These are phyloP conservation scores for Coniochaeta sp. DNA, from an alignment of 2,329 filamentous ascomycete species.

Conservation along the genomic window DNA sequence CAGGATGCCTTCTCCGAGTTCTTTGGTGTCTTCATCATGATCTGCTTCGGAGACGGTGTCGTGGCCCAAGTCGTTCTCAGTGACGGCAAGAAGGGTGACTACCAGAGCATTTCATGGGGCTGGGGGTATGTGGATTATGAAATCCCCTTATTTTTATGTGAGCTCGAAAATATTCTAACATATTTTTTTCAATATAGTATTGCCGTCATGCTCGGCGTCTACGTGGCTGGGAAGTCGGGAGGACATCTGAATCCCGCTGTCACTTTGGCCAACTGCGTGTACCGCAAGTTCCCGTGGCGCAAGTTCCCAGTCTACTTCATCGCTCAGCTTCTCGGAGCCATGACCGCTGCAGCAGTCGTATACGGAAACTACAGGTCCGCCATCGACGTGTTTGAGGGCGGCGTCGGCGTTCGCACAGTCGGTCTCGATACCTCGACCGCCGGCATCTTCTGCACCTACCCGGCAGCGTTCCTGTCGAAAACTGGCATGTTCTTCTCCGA, in stretches of 20 bases:
- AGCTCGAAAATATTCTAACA: background rate
- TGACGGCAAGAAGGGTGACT: conserved; percentile 35
- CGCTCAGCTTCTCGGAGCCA: conserved; percentile 60
- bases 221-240: conserved; percentile 56
- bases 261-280: conserved; percentile 62
- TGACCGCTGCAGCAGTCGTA: conserved; percentile 51
- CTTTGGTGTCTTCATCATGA: conserved; percentile 58
- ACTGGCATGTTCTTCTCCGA: conserved; percentile 65
- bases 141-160: background rate
- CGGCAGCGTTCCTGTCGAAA: conserved; percentile 56
- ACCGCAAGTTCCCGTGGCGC: conserved; percentile 60
- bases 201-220: conserved; percentile 63
- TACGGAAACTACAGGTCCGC: conserved; percentile 58
- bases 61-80: conserved; percentile 63
- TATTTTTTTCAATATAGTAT: conserved; percentile 29
- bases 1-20: conserved; percentile 60
- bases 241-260: conserved; percentile 66
- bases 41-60: conserved; percentile 64
- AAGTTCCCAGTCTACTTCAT: conserved; percentile 61
- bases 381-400: conserved; percentile 54
- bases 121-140: conserved; percentile 39
- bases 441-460: conserved; percentile 68
- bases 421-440: conserved; percentile 51
- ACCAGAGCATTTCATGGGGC: conserved; percentile 41
- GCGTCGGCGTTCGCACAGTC: conserved; percentile 54